These are phyloP conservation scores for Pholiota microspora DNA, from an alignment of 768 basidiomycete species.

Conservation along the genomic window DNA sequence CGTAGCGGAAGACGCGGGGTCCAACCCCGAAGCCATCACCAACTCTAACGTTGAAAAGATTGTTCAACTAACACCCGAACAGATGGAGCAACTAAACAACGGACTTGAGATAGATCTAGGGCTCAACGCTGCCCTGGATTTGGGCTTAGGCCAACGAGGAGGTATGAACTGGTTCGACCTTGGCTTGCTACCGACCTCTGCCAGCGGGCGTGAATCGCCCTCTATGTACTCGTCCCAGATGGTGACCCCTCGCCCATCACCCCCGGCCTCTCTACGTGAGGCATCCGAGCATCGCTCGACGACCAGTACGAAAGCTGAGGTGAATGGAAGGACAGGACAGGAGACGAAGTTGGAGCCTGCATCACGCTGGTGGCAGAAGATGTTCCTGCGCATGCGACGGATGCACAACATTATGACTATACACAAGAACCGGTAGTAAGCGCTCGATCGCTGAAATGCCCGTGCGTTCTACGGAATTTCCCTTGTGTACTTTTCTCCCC, in stretches of 20 bases:
- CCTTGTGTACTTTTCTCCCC: not conserved
- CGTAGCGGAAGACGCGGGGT: too few relatives aligned
- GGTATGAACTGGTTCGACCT: conserved; percentile 40
- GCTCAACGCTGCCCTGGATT: conserved; percentile 36
- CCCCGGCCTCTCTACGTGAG: conserved; percentile 24
- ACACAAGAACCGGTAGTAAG: conserved; percentile 20
- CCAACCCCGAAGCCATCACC: conserved; percentile 1
- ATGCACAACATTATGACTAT: conserved; percentile 24
- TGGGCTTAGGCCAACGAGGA: conserved; percentile 33
- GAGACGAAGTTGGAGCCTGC: conserved; percentile 19
- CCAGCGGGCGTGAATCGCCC: conserved; percentile 33
- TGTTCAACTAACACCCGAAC: conserved; percentile 28
- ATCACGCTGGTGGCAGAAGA: conserved; percentile 30
- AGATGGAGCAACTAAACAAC: conserved; percentile 32
- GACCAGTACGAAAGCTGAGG: conserved; percentile 22
- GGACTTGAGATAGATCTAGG: conserved; percentile 37
- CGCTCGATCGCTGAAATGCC: too few relatives aligned
- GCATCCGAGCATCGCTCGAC: conserved; percentile 22
- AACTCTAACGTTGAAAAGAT: conserved; percentile 12
- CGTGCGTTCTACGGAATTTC: not conserved
- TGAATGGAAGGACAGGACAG: not conserved
- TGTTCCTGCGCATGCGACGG: conserved; percentile 25
- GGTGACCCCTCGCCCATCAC: conserved; percentile 26
- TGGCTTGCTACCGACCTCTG: conserved; percentile 32
- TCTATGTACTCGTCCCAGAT: conserved; percentile 37